Base-by-base conservation (phyloP, 2,329 filamentous ascomycete genomes). In the Clarireedia sp. region DNA sequence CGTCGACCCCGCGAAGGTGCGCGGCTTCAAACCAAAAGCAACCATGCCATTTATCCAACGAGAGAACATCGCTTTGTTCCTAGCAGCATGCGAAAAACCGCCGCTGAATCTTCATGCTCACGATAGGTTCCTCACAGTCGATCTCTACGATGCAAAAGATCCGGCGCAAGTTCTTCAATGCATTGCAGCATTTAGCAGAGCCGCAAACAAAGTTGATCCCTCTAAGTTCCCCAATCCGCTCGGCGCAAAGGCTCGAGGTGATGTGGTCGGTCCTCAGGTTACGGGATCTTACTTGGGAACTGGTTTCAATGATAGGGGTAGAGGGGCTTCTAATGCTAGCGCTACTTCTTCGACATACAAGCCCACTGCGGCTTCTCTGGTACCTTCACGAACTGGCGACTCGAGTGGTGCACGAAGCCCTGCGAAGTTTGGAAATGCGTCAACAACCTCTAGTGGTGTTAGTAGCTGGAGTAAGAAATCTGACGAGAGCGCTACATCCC, bases 11-110 rank as follows among this genome's bases (percentile, higher is more conserved):
- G 81, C 85, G 12, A 88, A 85, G 16, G 88, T 89, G 33, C 81
- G 96, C 73, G 90, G 86, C 70, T 97, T 87, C 80, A 97, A 97
- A 74, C 79, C 62, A 8, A 66, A 86, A 68, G 96, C 91, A 1
- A 74, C 83, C 41, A 97, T 97, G 92, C 94, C 94, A 0, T 99
- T 99, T 69, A 92, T 97, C 41, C 94, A 99, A 72, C 97, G 97
- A 91, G 94, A 99, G 72, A 99, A 99, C 70, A 96, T 99, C 68
- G 95, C 91, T 4, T 89, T 95, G 68, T 99, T 96, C 73, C 82
- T 99, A 53, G 84, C 82, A 67, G 90, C 90, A 58, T 95, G 91
- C 75, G 89, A 96, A 72, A 76, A 81, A 50, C 82, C 88, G 24
- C 94, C 94, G 0, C 76, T 99, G 51, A 91, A 85, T 71, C 83